Base-by-base conservation (phyloP, 257 asterid genomes). In the Osmanthus fragrans region DNA sequence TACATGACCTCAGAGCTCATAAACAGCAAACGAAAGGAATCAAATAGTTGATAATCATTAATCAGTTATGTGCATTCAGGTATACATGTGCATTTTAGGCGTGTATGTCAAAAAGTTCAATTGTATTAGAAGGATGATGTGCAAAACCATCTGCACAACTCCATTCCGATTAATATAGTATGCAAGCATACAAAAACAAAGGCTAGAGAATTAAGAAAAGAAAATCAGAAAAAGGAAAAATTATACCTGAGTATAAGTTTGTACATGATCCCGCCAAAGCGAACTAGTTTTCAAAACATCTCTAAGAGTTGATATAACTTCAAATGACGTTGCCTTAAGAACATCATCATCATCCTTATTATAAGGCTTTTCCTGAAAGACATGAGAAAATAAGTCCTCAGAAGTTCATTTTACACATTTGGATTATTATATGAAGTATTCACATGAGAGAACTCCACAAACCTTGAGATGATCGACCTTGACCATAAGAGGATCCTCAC, bases 381-480 rank as follows among this genome's bases (percentile, higher is more conserved):
- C 73, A 58, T 81, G 72, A 81, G 70, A 78, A 78, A 33, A 64
- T 36, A 60, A 73, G 65, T 72, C 18, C 25, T 27, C 42, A 77
- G 23, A 67, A 65, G 13, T 76, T 19, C 66, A 70, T 16, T 36
- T 23, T 54, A 21, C 77, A 65, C 64, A 60, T 27, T n/a, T n/a
- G 25, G 64, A 21, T 73, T 27, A 45, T 51, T 72, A 39, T 70
- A 6, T 67, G 27, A 81, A 27, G 72, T 65, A 75, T 19, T 60
- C 15, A 21, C 4, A 68, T 65, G 60, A 67, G 47, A 56, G 69
- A 32, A 63, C 71, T 70, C 56, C 32, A 40, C 81, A 76, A 80
- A 88, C 99, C 98, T 96, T 92, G 85, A 96, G 93, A 90, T 96
- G 99, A 82, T 93, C 98, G 81, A 96, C 90, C 85, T 88, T 93